These are phyloP conservation scores for Aquilaria sinensis DNA, from an alignment of 345 rosid species.

Conservation along the genomic window DNA sequence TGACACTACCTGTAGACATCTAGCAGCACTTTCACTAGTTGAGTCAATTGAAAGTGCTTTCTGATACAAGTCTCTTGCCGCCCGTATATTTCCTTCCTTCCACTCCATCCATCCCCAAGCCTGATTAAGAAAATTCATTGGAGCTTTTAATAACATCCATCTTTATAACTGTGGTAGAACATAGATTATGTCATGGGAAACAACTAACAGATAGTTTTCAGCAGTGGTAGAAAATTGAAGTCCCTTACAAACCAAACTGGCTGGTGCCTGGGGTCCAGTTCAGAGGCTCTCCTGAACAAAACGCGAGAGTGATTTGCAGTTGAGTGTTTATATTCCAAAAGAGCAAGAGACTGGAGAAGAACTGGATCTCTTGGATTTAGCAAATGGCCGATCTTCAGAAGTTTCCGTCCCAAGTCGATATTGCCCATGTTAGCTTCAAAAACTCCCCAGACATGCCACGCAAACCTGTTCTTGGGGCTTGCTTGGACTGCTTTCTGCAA, in stretches of 20 bases:
- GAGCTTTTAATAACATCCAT: background rate
- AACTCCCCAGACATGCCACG: conserved; percentile 97
- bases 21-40: conserved; percentile 79
- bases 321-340: conserved; percentile 78
- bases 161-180: background rate
- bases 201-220: conserved; percentile 6
- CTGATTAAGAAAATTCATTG: conserved; percentile 28
- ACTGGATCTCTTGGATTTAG: conserved; percentile 94
- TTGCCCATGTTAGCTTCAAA: conserved; percentile 79
- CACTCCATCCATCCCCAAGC: conserved; percentile 99
- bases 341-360: conserved; percentile 89
- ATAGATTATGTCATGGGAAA: conserved; percentile 2
- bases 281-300: conserved; percentile 75
- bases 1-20: conserved; percentile 73
- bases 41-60: conserved; percentile 69
- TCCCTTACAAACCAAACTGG: conserved; percentile 95
- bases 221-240: conserved; percentile 1
- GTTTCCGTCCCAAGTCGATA: conserved; percentile 70
- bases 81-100: conserved; percentile 84
- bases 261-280: conserved; percentile 81
- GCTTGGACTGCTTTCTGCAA: conserved; percentile 86
- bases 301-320: conserved; percentile 71
- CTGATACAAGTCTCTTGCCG: conserved; percentile 81
- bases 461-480: conserved; percentile 93
- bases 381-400: conserved; percentile 84